A percentile compares a stretch with the other conserved stretches of the same genome.
These are phyloP conservation scores for Hibiscus tridactylites DNA, from an alignment of 345 rosid species.

Conservation along the genomic window DNA sequence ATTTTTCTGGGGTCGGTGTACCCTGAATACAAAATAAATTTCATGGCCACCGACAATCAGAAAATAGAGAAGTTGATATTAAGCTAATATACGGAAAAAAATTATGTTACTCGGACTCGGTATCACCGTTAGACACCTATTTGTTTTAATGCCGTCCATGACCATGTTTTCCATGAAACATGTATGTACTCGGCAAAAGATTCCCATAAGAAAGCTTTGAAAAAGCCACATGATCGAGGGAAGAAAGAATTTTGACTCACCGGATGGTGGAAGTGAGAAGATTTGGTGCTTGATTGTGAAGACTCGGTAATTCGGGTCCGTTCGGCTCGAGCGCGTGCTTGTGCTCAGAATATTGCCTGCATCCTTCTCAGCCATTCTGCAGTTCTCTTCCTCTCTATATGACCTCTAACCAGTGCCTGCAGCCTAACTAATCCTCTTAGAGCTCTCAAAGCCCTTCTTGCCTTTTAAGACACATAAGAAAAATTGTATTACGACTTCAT, in stretches of 20 bases:
- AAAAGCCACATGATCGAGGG: not conserved
- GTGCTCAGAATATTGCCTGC: constrained; percentile 73
- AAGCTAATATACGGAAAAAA: not conserved
- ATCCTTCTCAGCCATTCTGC: constrained; percentile 45
- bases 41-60: no score
- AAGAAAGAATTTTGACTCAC: constrained; percentile 27
- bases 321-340: constrained; percentile 62
- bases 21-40: constrained; percentile 36
- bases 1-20: constrained; percentile 81
- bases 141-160: no score
- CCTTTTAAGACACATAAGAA: constrained; percentile 24
- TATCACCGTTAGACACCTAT: no score
- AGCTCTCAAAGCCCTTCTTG: constrained; percentile 87
- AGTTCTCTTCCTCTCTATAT: constrained; percentile 67
- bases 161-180: no score
- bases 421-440: constrained; percentile 79
- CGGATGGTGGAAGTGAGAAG: constrained; percentile 55
- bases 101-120: no score
- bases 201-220: not conserved
- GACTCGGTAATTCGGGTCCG: constrained; percentile 46
- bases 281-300: constrained; percentile 57
- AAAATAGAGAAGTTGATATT: not conserved
- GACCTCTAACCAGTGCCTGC: constrained; percentile 87
- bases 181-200: not conserved
- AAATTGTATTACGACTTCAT: not conserved